These are phyloP conservation scores for Colletotrichum sp. DNA, from an alignment of 2,329 filamentous ascomycete species.

Conservation along the genomic window DNA sequence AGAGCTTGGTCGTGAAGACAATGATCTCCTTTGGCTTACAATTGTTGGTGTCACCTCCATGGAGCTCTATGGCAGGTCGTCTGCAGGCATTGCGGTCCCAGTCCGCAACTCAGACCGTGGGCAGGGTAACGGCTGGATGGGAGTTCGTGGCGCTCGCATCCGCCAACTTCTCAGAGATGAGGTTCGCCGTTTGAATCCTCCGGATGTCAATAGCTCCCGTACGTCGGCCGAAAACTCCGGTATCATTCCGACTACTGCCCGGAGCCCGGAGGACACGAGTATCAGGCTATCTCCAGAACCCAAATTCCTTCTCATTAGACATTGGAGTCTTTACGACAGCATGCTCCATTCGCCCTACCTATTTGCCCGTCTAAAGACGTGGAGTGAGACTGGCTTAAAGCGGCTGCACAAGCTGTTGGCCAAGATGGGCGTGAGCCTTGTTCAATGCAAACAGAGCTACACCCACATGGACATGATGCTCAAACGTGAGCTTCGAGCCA, in stretches of 20 bases:
- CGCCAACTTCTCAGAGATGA: conserved; percentile 89
- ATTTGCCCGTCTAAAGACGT: conserved; percentile 89
- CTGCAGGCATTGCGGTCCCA: conserved; percentile 74
- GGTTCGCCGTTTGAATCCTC: conserved; percentile 90
- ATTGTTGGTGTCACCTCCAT: conserved; percentile 96
- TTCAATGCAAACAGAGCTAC: conserved; percentile 94
- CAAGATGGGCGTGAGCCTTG: conserved; percentile 96
- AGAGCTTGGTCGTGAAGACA: conserved; percentile 94
- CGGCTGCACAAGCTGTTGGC: conserved; percentile 92
- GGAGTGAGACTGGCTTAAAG: conserved; percentile 89
- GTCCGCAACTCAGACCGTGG: conserved; percentile 60
- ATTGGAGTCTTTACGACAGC: conserved; percentile 98
- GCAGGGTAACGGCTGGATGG: conserved; percentile 76
- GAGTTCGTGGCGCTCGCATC: conserved; percentile 81
- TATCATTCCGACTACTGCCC: conserved; percentile 87
- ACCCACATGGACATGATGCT: conserved; percentile 99
- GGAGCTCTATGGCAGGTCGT: conserved; percentile 87
- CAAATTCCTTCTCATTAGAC: conserved; percentile 87
- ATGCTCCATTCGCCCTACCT: conserved; percentile 98
- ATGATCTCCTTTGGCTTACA: conserved; percentile 91
- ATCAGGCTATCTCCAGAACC: conserved; percentile 95
- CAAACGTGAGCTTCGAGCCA: conserved; percentile 84
- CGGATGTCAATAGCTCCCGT: conserved; percentile 67
- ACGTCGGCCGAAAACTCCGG: conserved; percentile 72
- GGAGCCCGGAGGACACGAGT: conserved; percentile 87